phyloP scores from a whole-genome alignment of 768 basidiomycete genomes.

The Boletus insuetus region DNA sequence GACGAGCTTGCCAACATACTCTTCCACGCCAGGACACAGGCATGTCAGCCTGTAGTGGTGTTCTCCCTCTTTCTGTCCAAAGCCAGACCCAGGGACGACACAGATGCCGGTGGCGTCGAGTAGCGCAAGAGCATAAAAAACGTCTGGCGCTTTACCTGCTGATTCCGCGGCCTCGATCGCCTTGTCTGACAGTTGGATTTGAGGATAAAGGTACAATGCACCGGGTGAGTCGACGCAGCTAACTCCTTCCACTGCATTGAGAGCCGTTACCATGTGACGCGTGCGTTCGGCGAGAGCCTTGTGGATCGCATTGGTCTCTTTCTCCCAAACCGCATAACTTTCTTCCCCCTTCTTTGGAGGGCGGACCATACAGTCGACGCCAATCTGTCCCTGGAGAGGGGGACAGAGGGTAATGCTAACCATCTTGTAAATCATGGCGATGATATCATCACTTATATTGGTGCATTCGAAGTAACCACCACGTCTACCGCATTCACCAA shows the following conservation, averaged over 20 bases:
- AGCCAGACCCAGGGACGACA: constrained; percentile 90
- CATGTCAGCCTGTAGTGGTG: constrained; percentile 93
- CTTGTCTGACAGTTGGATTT: constrained; percentile 66
- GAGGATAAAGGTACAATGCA: constrained; percentile 91
- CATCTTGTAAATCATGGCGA: constrained; percentile 95
- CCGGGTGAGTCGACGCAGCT: constrained; percentile 89
- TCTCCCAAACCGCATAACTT: constrained; percentile 76
- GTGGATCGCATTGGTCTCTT: constrained; percentile 82
- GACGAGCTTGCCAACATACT: constrained; percentile 85
- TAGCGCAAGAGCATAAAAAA: constrained; percentile 80
- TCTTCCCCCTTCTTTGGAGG: constrained; percentile 76
- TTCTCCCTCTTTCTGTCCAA: constrained; percentile 89
- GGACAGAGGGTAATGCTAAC: constrained; percentile 89
- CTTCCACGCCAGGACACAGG: constrained; percentile 90
- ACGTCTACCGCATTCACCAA: constrained; percentile 94
- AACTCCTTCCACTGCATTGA: constrained; percentile 83
- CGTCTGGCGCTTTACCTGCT: constrained; percentile 80
- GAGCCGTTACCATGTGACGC: constrained; percentile 67
- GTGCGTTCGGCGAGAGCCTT: constrained; percentile 69
- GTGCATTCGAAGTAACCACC: constrained; percentile 95
- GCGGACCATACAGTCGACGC: constrained; percentile 91
- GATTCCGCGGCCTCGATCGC: constrained; percentile 71
- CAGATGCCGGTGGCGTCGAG: constrained; percentile 92
- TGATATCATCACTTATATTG: constrained; percentile 74
- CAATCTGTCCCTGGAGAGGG: constrained; percentile 87